Conservation (phyloP, 2,329 filamentous ascomycete genomes). For the Madurella fahalii region DNA sequence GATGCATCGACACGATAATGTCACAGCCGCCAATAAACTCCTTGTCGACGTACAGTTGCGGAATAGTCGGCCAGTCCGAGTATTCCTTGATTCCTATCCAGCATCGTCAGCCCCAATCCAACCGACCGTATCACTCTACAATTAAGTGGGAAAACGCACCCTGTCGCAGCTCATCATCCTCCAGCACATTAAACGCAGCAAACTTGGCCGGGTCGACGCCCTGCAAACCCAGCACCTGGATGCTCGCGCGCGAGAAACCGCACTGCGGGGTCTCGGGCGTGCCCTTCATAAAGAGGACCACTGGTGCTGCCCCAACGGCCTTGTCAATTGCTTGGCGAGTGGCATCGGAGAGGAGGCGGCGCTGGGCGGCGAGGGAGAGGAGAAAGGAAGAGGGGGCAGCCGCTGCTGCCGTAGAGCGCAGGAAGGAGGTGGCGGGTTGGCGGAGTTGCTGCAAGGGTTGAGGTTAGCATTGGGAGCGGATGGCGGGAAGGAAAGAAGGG, state of each 20-base stretch:
- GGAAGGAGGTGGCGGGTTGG: slow-evolving; percentile 14
- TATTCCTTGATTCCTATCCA: slow-evolving; percentile 90
- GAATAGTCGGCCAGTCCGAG: slow-evolving; percentile 98
- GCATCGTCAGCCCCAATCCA: slow-evolving; percentile 10
- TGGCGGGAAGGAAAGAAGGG: too few relatives aligned
- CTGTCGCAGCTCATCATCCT: slow-evolving; percentile 79
- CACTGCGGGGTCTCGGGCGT: slow-evolving; percentile 79
- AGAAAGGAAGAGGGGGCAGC: slow-evolving; percentile 12
- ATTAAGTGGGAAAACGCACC: slow-evolving; percentile 44
- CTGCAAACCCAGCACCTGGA: slow-evolving; percentile 91
- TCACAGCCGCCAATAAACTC: slow-evolving; percentile 98
- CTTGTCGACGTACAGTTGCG: slow-evolving; percentile 90
- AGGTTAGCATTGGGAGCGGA: not conserved
- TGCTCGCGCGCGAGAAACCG: slow-evolving; percentile 86
- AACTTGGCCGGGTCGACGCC: slow-evolving; percentile 95
- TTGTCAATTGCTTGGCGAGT: slow-evolving; percentile 83
- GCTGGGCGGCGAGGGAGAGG: slow-evolving; percentile 32
- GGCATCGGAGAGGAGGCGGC: slow-evolving; percentile 73
- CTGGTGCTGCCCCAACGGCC: slow-evolving; percentile 79
- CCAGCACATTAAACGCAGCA: slow-evolving; percentile 95
- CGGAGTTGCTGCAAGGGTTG: slow-evolving; percentile 16
- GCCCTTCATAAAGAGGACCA: slow-evolving; percentile 94
- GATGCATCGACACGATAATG: slow-evolving; percentile 94
- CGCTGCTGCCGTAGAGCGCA: slow-evolving; percentile 7
- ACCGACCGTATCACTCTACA: not conserved